Conservation (phyloP, 257 asterid genomes). For the Solanum chiquidenum region DNA sequence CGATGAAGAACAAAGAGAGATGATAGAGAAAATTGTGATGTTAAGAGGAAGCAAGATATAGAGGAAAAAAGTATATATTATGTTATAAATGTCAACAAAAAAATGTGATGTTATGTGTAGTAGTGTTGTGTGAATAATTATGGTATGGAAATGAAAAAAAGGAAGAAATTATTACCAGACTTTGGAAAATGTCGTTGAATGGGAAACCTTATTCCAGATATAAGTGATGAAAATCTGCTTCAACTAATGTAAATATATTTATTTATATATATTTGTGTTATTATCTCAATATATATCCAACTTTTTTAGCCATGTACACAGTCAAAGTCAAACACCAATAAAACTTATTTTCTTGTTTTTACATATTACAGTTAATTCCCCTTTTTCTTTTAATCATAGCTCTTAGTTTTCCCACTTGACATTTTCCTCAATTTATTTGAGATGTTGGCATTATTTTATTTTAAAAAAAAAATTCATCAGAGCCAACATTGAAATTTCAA, state of each 20-base stretch:
- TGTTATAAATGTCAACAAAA: not conserved
- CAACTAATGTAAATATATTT: conserved; percentile 18
- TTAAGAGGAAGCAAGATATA: not conserved
- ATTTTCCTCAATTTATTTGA: not conserved
- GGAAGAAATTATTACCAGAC: conserved; percentile 5
- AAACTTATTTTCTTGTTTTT: not conserved
- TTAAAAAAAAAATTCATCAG: no score
- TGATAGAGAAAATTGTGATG: not conserved
- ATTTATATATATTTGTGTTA: not conserved
- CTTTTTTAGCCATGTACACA: not conserved
- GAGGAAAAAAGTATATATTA: not conserved
- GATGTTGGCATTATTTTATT: not conserved
- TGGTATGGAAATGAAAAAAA: not conserved
- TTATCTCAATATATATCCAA: not conserved
- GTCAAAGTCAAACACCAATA: conserved; percentile 8
- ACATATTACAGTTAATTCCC: not conserved
- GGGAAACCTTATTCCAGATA: conserved; percentile 42
- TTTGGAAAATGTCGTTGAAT: conserved; percentile 62
- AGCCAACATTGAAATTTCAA: no score
- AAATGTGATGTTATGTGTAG: not conserved
- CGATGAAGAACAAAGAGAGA: not conserved
- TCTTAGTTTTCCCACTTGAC: not conserved
- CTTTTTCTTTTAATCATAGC: not conserved
- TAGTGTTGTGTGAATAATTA: not conserved
- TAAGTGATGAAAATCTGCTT: conserved; percentile 37